phyloP scores from a whole-genome alignment of 2,329 filamentous ascomycete species.

The Botryotinia globosa region DNA sequence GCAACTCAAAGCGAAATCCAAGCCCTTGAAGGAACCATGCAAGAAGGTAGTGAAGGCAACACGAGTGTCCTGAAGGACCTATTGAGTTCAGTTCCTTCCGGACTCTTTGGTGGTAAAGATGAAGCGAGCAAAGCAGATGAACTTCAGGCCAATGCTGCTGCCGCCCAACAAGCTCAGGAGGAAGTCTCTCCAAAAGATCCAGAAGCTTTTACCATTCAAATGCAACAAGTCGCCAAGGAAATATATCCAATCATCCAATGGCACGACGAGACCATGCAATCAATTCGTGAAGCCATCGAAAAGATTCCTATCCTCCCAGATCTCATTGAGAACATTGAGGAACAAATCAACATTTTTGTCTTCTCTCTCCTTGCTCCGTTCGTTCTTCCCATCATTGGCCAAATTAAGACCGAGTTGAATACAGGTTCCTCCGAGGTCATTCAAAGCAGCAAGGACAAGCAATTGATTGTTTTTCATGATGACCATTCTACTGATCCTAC shows the following conservation, averaged over 20 bases:
- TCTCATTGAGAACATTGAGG: slow-evolving; percentile 80
- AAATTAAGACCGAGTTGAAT: slow-evolving; percentile 82
- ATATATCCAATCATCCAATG: slow-evolving; percentile 89
- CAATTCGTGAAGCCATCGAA: slow-evolving; percentile 74
- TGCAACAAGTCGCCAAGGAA: slow-evolving; percentile 69
- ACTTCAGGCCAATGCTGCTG: slow-evolving; percentile 71
- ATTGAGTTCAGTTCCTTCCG: slow-evolving; percentile 76
- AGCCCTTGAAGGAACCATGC: slow-evolving; percentile 79
- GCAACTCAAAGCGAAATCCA: slow-evolving; percentile 87
- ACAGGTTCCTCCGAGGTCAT: slow-evolving; percentile 88
- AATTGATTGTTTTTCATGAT: slow-evolving; percentile 82
- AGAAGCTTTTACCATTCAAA: slow-evolving; percentile 78
- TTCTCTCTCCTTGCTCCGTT: slow-evolving; percentile 91
- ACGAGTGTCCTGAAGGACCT: slow-evolving; percentile 75
- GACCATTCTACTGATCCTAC: slow-evolving; percentile 77
- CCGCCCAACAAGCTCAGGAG: slow-evolving; percentile 72
- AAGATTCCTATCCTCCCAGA: slow-evolving; percentile 83
- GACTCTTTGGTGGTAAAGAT: slow-evolving; percentile 73
- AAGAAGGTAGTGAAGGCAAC: slow-evolving; percentile 60
- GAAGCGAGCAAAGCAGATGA: slow-evolving; percentile 74
- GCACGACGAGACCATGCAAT: slow-evolving; percentile 83
- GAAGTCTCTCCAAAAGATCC: slow-evolving; percentile 74
- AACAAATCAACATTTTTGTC: slow-evolving; percentile 84
- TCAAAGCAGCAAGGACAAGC: slow-evolving; percentile 76
- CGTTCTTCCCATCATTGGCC: slow-evolving; percentile 77